phyloP scores from a whole-genome alignment of 2,329 filamentous ascomycete species.

The Ceratocystis ficicola region DNA sequence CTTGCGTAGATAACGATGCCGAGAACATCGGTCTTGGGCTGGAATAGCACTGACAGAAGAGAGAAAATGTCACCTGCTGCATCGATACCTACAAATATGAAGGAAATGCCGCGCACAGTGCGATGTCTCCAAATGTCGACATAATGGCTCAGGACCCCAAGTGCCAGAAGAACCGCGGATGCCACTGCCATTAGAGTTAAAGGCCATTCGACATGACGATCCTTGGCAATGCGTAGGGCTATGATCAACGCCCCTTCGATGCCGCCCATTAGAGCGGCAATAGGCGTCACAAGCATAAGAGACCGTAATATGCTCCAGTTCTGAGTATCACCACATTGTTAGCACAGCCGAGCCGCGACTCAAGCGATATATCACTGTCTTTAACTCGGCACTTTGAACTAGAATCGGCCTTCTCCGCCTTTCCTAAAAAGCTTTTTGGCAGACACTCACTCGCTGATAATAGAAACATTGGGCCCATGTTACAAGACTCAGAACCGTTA shows the following conservation, averaged over 20 bases:
- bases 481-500: constrained; percentile 33
- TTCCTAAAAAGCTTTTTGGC: background rate
- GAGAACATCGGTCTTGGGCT: constrained; percentile 45
- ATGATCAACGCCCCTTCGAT: constrained; percentile 49
- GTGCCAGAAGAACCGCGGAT: constrained; percentile 49
- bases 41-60: constrained; percentile 51
- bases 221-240: constrained; percentile 38
- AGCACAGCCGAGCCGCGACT: background rate
- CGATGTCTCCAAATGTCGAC: constrained; percentile 55
- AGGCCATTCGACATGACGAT: constrained; percentile 44
- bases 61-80: constrained; percentile 57
- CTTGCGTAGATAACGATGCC: constrained; percentile 56
- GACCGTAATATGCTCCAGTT: constrained; percentile 42
- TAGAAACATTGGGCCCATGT: constrained; percentile 37
- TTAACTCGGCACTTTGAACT: background rate
- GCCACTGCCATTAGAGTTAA: constrained; percentile 54
- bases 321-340: constrained; percentile 26
- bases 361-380: background rate
- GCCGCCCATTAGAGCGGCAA: constrained; percentile 46
- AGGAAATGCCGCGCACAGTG: constrained; percentile 58
- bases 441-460: constrained; percentile 31
- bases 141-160: constrained; percentile 56
- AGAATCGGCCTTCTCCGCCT: background rate
- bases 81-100: constrained; percentile 59
- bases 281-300: constrained; percentile 36